These are phyloP conservation scores for Tylopilus sp. DNA, from an alignment of 768 basidiomycete genomes.

Conservation along the genomic window DNA sequence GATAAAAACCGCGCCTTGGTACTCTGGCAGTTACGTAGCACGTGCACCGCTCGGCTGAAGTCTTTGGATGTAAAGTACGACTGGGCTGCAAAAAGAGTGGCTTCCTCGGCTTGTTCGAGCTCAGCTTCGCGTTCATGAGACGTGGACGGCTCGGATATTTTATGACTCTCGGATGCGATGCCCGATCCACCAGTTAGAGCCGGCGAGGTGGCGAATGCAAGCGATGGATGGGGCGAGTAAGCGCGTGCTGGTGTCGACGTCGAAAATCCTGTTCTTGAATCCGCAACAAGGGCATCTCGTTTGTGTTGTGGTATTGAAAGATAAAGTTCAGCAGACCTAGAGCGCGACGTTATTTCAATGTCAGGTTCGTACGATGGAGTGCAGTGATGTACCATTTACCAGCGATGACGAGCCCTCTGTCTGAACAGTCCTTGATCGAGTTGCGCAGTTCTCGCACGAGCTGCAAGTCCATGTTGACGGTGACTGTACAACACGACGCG, in stretches of 20 bases:
- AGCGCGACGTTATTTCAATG: slow-evolving; percentile 14
- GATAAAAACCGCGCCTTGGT: slow-evolving; percentile 73
- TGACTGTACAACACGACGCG: background rate
- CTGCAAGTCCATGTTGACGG: slow-evolving; percentile 41
- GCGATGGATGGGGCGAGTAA: slow-evolving; percentile 38
- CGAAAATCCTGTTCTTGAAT: slow-evolving; percentile 39
- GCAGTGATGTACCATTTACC: slow-evolving; percentile 65
- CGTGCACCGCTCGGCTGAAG: slow-evolving; percentile 65
- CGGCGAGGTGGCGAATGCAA: slow-evolving; percentile 33
- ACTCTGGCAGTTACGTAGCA: slow-evolving; percentile 63
- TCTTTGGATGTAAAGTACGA: slow-evolving; percentile 76
- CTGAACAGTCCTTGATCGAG: slow-evolving; percentile 70
- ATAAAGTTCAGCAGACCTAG: slow-evolving; percentile 76
- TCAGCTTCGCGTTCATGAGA: slow-evolving; percentile 39
- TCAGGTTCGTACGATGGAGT: slow-evolving; percentile 7
- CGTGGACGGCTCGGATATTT: slow-evolving; percentile 16
- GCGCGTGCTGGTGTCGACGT: slow-evolving; percentile 59
- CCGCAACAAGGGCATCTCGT: slow-evolving; percentile 32
- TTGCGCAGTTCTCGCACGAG: slow-evolving; percentile 54
- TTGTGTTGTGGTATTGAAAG: slow-evolving; percentile 53
- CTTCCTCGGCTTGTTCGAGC: slow-evolving; percentile 61
- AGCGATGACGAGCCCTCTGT: slow-evolving; percentile 64
- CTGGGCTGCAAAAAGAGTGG: slow-evolving; percentile 68
- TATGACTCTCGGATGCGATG: slow-evolving; percentile 21
- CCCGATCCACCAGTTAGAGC: slow-evolving; percentile 30